Percentiles rank a stretch among this genome's conserved stretches.
These are phyloP conservation scores for Moesziomyces parantarcticus DNA, from an alignment of 1,284 basidiomycete species.

Conservation along the genomic window DNA sequence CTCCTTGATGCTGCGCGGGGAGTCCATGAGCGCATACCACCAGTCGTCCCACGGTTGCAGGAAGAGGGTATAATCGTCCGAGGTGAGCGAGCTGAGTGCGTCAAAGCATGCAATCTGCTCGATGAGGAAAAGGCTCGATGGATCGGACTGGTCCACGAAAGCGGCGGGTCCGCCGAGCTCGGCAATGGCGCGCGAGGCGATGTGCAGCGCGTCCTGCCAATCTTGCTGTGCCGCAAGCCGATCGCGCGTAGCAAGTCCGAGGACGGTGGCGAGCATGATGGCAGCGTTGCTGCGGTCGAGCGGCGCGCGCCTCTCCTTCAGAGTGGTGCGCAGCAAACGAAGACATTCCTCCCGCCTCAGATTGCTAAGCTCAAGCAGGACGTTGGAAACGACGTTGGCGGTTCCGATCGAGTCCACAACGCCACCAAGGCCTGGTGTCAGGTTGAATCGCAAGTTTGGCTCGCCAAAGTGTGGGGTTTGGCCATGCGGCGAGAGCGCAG, in stretches of 20 bases:
- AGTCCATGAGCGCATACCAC: conserved; percentile 48
- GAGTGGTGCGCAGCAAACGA: conserved; percentile 28
- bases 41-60: conserved; percentile 48
- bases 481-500: conserved; percentile 6
- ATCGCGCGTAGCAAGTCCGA: conserved; percentile 37
- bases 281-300: conserved; percentile 32
- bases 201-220: conserved; percentile 42
- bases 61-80: conserved; percentile 44
- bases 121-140: conserved; percentile 41
- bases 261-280: conserved; percentile 46
- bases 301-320: conserved; percentile 32
- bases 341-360: conserved; percentile 36
- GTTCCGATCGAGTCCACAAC: conserved; percentile 3
- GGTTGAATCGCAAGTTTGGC: not conserved
- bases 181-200: conserved; percentile 38
- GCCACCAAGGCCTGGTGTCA: conserved; percentile 2
- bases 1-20: conserved; percentile 36
- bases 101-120: conserved; percentile 49
- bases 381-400: conserved; percentile 30
- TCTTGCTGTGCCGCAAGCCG: conserved; percentile 42
- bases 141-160: conserved; percentile 37
- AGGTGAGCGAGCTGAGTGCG: conserved; percentile 41
- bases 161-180: conserved; percentile 43
- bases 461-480: not conserved
- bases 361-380: conserved; percentile 41